Base-by-base conservation (phyloP, 805 yeast genomes). In the Metschnikowia colocasiae region DNA sequence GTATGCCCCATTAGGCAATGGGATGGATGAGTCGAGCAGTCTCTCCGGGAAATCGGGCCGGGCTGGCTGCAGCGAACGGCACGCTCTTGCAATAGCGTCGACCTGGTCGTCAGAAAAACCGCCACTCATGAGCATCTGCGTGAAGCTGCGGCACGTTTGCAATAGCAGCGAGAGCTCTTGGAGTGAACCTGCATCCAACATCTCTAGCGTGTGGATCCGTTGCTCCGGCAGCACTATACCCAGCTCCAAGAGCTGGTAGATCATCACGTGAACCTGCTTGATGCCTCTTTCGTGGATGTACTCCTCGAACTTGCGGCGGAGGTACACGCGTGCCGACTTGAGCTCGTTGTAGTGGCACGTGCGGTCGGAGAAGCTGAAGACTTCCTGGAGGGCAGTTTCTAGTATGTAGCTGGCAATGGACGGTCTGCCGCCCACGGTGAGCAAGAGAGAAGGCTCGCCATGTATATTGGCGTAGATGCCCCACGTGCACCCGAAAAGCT, bases 401-500 rank as follows among this genome's bases (percentile, higher is more conserved):
- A 80, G 45, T 2, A 81, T 60, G 3, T 50, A 49, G 2, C 50
- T 43, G 4, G 77, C 62, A 1, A 79, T 75, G 25, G 62, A 62
- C 0, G 60, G 55, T n/a, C 76, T 75, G 0, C 94, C 92, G 23
- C 76, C 64, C 1, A 81, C 59, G 3, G 75, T 75, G n/a, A 85
- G 55, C 0, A 75, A 62, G 6, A 85, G 58, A 6, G 83, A 76
- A 0, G 75, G 71, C 43, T 75, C 79, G 4, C 86, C 83, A 52
- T 76, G 77, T 12, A 68, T 50, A 3, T 83, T 79, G 0, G 88
- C 78, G 31, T 62, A 67, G 0, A 85, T 50, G 16, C 78, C 81
- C 78, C 85, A 85, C 0, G 76, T 59, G 55, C 74, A 82, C 1
- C 82, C 81, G 8, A 82, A 48, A n/a, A 71, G 58, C 47, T 81